A percentile compares a stretch with the other conserved stretches of the same genome.
Evolutionary conservation across 2,329 filamentous ascomycete species (phyloP).

Genomic region (Hypomyces perniciosus): DNA sequence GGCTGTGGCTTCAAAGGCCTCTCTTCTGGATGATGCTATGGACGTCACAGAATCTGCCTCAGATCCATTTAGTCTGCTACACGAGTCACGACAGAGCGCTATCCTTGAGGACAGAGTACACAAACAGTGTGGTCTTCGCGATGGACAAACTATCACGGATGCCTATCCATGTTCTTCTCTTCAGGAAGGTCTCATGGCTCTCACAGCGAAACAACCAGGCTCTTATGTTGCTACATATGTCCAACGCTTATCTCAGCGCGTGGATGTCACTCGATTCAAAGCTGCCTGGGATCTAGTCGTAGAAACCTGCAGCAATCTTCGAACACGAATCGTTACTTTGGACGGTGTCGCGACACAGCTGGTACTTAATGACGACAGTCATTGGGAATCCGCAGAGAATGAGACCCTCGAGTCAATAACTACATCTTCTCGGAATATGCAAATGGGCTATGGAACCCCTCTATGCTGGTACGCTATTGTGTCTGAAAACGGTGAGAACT

Average conservation of each 20-base stretch:
- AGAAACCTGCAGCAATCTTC: constrained; percentile 2
- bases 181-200: constrained; percentile 14
- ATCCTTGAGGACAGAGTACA: neutral
- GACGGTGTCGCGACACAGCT: constrained; percentile 1
- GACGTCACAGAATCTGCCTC: neutral
- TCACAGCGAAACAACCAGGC: constrained; percentile 10
- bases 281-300: constrained; percentile 14
- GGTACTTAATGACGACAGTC: constrained; percentile 1
- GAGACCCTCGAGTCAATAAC: neutral
- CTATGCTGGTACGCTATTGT: constrained; percentile 4
- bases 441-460: constrained; percentile 4
- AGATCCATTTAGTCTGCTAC: neutral
- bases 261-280: constrained; percentile 2
- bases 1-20: constrained; percentile 1
- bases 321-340: constrained; percentile 13
- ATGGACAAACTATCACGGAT: constrained; percentile 6
- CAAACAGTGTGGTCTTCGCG: neutral
- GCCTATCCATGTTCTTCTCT: constrained; percentile 13
- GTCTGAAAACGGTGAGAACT: neutral
- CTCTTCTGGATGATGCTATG: neutral
- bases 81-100: neutral
- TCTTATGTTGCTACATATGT: constrained; percentile 8
- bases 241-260: neutral
- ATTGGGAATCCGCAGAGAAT: neutral
- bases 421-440: neutral